Conservation (phyloP, 768 basidiomycete species). For the Lactifluus volemus region DNA sequence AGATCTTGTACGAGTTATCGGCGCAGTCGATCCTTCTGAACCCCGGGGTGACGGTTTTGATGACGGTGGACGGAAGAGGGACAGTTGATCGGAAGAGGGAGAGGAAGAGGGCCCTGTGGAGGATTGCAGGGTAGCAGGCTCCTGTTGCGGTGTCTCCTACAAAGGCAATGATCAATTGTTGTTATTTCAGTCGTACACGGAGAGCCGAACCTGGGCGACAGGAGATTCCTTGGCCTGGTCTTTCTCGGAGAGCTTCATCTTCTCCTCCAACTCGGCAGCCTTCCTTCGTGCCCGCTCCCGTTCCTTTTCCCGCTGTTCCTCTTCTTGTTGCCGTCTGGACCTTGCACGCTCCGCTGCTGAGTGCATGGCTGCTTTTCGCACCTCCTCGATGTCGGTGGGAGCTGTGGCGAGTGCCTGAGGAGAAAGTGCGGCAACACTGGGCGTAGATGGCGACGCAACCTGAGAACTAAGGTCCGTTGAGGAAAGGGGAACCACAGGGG, state of each 20-base stretch:
- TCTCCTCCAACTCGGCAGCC: slow-evolving; percentile 66
- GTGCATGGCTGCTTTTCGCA: slow-evolving; percentile 74
- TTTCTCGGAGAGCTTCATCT: slow-evolving; percentile 36
- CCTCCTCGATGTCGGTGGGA: slow-evolving; percentile 43
- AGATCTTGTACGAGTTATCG: slow-evolving; percentile 15
- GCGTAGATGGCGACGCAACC: slow-evolving; percentile 11
- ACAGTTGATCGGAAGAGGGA: background rate
- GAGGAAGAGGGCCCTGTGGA: background rate
- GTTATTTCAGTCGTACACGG: background rate
- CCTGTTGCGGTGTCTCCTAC: background rate
- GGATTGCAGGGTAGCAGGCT: background rate
- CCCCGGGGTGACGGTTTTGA: slow-evolving; percentile 24
- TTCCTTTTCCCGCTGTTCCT: slow-evolving; percentile 72
- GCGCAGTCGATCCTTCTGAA: background rate
- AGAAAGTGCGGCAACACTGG: slow-evolving; percentile 16
- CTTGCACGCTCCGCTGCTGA: slow-evolving; percentile 76
- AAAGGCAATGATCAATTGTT: background rate
- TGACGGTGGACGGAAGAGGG: slow-evolving; percentile 22
- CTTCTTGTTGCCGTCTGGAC: slow-evolving; percentile 71
- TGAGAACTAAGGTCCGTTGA: slow-evolving; percentile 1
- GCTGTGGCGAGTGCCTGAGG: slow-evolving; percentile 19
- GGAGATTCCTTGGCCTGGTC: background rate
- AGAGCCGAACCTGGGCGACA: background rate
- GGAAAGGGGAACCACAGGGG: slow-evolving; percentile 6
- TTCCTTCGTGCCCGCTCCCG: slow-evolving; percentile 75